phyloP scores from a whole-genome alignment of 2,329 filamentous ascomycete genomes.

The Gyromitra esculenta region DNA sequence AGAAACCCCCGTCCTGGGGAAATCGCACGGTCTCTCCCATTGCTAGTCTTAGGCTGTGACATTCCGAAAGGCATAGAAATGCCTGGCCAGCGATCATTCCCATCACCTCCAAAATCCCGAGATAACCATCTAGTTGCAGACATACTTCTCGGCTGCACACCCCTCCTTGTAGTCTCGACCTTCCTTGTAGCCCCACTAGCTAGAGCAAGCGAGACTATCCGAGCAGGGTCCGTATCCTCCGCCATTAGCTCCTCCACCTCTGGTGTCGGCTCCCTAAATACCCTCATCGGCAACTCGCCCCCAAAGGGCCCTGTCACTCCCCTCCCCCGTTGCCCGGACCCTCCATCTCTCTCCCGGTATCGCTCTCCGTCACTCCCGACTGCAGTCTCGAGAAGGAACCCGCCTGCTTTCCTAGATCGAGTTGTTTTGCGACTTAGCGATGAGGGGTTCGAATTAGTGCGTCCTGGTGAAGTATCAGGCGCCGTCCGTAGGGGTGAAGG shows the following conservation, averaged over 20 bases:
- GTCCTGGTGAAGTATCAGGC: slow-evolving; percentile 15
- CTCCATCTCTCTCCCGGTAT: slow-evolving; percentile 31
- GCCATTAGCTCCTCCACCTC: slow-evolving; percentile 31
- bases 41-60: slow-evolving; percentile 13
- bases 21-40: slow-evolving; percentile 38
- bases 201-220: slow-evolving; percentile 48
- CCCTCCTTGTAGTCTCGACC: slow-evolving; percentile 29
- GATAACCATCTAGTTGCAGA: slow-evolving; percentile 39
- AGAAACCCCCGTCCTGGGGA: slow-evolving; percentile 41
- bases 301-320: not conserved
- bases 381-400: slow-evolving; percentile 44
- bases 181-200: slow-evolving; percentile 44
- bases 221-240: slow-evolving; percentile 42
- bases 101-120: slow-evolving; percentile 25
- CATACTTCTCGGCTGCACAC: slow-evolving; percentile 28
- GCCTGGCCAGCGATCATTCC: slow-evolving; percentile 20
- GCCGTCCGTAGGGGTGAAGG: slow-evolving; percentile 28
- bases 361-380: slow-evolving; percentile 14
- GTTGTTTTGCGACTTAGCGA: slow-evolving; percentile 30
- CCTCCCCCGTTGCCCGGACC: slow-evolving; percentile 18
- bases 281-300: slow-evolving; percentile 11
- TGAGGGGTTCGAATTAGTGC: slow-evolving; percentile 35
- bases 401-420: slow-evolving; percentile 37
- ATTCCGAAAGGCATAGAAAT: slow-evolving; percentile 6
- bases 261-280: slow-evolving; percentile 29